phyloP scores from a whole-genome alignment of 2,329 filamentous ascomycete species.

The Rasamsonia emersonii region DNA sequence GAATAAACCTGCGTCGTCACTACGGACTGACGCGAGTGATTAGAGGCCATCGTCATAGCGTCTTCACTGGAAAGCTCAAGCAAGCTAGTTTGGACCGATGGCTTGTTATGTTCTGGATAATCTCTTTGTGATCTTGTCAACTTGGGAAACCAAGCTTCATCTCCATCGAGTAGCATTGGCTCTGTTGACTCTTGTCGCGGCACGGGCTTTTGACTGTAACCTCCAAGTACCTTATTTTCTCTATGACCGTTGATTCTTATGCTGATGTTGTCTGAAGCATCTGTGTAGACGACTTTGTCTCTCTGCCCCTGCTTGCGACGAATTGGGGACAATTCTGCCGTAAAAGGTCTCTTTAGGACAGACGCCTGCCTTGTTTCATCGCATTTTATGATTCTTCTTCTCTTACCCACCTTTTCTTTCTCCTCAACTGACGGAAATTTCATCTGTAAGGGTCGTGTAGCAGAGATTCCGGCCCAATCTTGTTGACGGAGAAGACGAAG shows the following conservation, averaged over 20 bases:
- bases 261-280: constrained; percentile 12
- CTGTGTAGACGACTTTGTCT: constrained; percentile 4
- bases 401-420: constrained; percentile 25
- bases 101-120: not conserved
- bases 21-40: too few relatives aligned
- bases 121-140: constrained; percentile 3
- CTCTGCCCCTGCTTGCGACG: constrained; percentile 3
- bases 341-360: constrained; percentile 1
- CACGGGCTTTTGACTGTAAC: not conserved
- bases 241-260: constrained; percentile 17
- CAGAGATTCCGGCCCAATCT: constrained; percentile 31
- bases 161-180: constrained; percentile 26
- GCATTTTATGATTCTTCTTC: constrained; percentile 23
- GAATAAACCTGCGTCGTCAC: too few relatives aligned
- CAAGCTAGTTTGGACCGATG: not conserved
- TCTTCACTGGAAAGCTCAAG: not conserved
- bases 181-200: constrained; percentile 22
- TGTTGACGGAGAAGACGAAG: constrained; percentile 23
- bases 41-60: not conserved
- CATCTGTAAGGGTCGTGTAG: constrained; percentile 25
- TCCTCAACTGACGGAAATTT: constrained; percentile 21
- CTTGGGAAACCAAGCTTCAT: constrained; percentile 8
- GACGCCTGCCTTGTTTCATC: constrained; percentile 20
- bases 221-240: constrained; percentile 2
- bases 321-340: constrained; percentile 4